Base-by-base conservation (phyloP, 352 stramenopile species). In the Plasmopara viticola region DNA sequence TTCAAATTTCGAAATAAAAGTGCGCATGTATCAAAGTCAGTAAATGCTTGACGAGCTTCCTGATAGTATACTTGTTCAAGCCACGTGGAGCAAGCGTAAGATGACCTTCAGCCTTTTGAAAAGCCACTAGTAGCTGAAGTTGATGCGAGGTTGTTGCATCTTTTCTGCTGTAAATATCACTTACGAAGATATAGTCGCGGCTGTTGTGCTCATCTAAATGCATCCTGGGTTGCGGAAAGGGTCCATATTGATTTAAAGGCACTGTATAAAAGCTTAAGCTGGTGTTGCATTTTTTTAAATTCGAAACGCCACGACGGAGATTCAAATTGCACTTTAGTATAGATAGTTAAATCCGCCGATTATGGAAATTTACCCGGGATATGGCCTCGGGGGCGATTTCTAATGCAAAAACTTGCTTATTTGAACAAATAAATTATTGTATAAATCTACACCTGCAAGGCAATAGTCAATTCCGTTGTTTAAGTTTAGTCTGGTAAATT, bases 1-100 rank as follows among this genome's bases (percentile, higher is more conserved):
- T 10, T 55, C 56, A 48, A 64, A 63, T 20, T 54, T 64, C 5
- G 43, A 38, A 2, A 39, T 14, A 2, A 28, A 18, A 30, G 50
- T 57, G 0, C 51, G 42, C 17, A 25, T 0, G 9, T 47, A 10
- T 5, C 31, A 25, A 58, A 51, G n/a, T 58, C 15, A 10, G 28
- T 29, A n/a, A 53, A 52, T 5, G 33, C 43, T 38, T 58, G 44
- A 4, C 35, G 6, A n/a, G 51, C 20, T n/a, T 47, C 33, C 12
- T 51, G 30, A 18, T 12, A 29, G 0, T 12, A 13, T 18, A 29
- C 13, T 12, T 13, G n/a, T 44, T 47, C 5, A 9, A 13, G n/a
- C 31, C 35, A 39, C 14, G 40, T 6, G 42, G 33, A 12, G 44
- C 9, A 1, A 58, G 13, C 9, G 43, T 20, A 31, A 41, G 35